Evolutionary conservation across 805 yeast species (phyloP).

Genomic region (Cephaloascus fragrans): DNA sequence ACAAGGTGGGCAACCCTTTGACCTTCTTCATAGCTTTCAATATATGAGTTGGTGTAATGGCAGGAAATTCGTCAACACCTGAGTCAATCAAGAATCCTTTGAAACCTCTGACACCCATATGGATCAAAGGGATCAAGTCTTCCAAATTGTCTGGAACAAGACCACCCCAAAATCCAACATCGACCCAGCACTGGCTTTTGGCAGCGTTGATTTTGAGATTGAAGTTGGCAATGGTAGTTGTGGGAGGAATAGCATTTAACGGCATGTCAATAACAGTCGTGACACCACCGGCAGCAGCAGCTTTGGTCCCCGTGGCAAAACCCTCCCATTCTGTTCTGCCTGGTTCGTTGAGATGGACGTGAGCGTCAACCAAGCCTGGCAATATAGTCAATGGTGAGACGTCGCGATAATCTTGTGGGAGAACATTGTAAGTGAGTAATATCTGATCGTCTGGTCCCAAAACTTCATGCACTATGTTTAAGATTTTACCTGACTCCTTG

Average conservation of each 20-base stretch:
- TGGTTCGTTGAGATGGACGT: conserved; percentile 92
- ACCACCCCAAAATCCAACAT: conserved; percentile 96
- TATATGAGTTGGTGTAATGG: conserved; percentile 57
- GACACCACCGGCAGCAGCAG: conserved; percentile 94
- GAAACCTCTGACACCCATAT: conserved; percentile 88
- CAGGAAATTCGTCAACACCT: conserved; percentile 96
- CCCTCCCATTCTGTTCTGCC: conserved; percentile 99
- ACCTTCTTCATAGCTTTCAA: conserved; percentile 56
- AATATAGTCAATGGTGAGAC: conserved; percentile 57
- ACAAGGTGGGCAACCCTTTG: conserved; percentile 52
- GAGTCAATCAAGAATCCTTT: conserved; percentile 88
- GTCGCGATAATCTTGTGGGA: conserved; percentile 32
- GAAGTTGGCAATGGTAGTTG: conserved; percentile 74
- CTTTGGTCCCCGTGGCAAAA: conserved; percentile 89
- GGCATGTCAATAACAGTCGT: conserved; percentile 97
- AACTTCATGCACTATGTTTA: conserved; percentile 35
- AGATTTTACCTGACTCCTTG: conserved; percentile 37
- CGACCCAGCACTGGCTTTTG: conserved; percentile 77
- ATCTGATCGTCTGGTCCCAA: conserved; percentile 27
- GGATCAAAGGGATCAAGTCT: conserved; percentile 64
- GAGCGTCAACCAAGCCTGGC: conserved; percentile 92
- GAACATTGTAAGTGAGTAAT: conserved; percentile 31
- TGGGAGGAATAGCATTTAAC: conserved; percentile 90
- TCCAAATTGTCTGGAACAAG: conserved; percentile 68
- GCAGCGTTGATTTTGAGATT: conserved; percentile 73